Conservation (phyloP, 2,329 filamentous ascomycete species). For the Colletotrichum truncatum region DNA sequence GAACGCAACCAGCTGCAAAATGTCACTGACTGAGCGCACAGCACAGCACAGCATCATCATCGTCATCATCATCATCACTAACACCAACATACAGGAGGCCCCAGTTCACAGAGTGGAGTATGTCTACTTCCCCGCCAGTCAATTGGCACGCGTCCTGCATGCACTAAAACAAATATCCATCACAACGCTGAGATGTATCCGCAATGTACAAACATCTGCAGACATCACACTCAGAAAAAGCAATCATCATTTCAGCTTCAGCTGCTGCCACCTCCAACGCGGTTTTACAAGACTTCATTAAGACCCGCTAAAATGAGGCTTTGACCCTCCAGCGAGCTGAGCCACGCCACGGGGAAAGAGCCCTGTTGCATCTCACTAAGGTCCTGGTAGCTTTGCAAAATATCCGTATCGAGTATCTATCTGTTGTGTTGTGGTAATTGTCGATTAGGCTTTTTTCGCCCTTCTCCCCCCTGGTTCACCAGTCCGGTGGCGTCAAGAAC, state of each 20-base stretch:
- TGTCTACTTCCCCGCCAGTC: neutral
- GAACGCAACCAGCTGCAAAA: neutral
- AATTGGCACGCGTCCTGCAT: neutral
- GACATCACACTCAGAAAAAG: neutral
- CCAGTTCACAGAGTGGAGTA: neutral
- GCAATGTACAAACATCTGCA: neutral
- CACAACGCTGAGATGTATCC: neutral
- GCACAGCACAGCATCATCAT: neutral
- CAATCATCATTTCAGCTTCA: neutral
- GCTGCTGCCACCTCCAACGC: too few species aligned
- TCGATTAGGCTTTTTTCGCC: conserved; percentile 3
- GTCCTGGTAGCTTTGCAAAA: neutral
- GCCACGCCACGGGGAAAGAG: neutral
- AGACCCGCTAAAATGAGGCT: neutral
- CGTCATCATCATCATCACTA: neutral
- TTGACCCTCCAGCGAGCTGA: neutral
- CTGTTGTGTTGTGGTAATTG: neutral
- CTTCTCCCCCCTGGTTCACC: neutral
- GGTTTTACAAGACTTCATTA: too few species aligned
- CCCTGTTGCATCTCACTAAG: neutral
- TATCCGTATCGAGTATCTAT: neutral
- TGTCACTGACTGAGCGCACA: neutral
- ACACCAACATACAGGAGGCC: neutral
- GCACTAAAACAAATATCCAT: conserved; percentile 1
- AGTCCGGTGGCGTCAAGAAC: conserved; percentile 4